Evolutionary conservation across 331 rosid genomes (phyloP), one percentile per base, ranked within the genome.

Genomic region (Phaseolus coccineus): DNA sequence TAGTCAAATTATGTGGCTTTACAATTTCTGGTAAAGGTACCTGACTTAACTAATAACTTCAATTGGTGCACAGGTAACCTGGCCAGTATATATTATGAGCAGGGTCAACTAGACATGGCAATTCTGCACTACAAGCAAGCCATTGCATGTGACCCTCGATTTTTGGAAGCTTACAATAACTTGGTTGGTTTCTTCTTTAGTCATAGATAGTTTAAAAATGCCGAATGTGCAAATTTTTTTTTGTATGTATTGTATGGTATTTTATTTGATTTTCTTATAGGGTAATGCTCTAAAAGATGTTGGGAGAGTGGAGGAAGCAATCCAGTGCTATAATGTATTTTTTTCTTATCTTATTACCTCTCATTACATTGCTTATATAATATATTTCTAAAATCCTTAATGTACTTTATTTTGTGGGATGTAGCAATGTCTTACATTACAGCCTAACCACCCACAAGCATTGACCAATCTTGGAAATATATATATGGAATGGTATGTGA

Each of bases 391-490:
- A 31, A 8, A 4, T 74, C 55, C 65, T 56, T 77, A 35, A 72
- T 19, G 55, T 42, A 6, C 37, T 61, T 52, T 76, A 66, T 19
- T 19, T 84, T 39, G 22, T 82, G 75, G 48, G 47, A 28, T 89
- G 85, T 83, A 96, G 99, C 98, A 96, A 91, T 96, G 99, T 87
- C 98, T 96, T 79, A 56, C 89, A 35, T 73, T 96, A 65, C 98
- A 96, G 82, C 93, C 98, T n/a, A 96, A 87, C 87, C 99, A 96
- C 56, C 98, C 99, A 24, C 99, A 96, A 81, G 99, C 99, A 16
- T 91, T 96, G 83, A 96, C 99, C 81, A 96, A 96, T 84, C 98
- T 96, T 73, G 99, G 99, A 77, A 96, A 96, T 78, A 93, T 93
- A 84, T 96, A 96, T 81, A 96, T 96, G 99, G 99, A 96, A 75